Percentiles rank a stretch among this genome's conserved stretches.
Evolutionary conservation across 257 asterid species (phyloP).

Genomic region (Solanum okadae): DNA sequence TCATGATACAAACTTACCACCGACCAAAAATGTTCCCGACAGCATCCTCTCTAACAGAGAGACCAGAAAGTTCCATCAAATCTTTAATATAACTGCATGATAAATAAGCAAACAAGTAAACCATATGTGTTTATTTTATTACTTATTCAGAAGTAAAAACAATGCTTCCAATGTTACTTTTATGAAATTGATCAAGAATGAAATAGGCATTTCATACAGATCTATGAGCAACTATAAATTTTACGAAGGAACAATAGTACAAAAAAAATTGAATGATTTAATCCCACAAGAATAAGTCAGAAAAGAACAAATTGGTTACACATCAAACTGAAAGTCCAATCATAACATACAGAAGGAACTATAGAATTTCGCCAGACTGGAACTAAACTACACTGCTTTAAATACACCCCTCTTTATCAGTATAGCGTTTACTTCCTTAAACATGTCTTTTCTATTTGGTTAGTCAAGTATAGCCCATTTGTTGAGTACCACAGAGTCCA

Average conservation of each 20-base stretch:
- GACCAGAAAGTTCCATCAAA: constrained; percentile 68
- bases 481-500: not conserved
- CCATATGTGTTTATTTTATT: not conserved
- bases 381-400: not conserved
- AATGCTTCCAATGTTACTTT: not conserved
- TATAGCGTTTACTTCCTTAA: not conserved
- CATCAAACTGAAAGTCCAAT: not conserved
- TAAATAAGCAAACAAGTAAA: not conserved
- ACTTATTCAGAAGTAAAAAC: not conserved
- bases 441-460: not conserved
- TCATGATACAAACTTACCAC: constrained; percentile 44
- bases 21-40: constrained; percentile 91
- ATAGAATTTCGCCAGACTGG: not conserved
- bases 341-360: not conserved
- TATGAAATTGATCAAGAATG: not conserved
- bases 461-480: not conserved
- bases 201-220: not conserved
- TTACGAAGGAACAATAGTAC: not conserved
- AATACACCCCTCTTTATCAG: not conserved
- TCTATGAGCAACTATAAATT: not conserved
- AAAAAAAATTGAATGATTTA: not conserved
- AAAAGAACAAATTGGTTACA: not conserved
- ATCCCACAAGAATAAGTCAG: not conserved
- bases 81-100: constrained; percentile 63
- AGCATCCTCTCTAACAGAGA: constrained; percentile 77